These are phyloP conservation scores for Lasiodiplodia sp. DNA, from an alignment of 2,329 filamentous ascomycete genomes.

Conservation along the genomic window DNA sequence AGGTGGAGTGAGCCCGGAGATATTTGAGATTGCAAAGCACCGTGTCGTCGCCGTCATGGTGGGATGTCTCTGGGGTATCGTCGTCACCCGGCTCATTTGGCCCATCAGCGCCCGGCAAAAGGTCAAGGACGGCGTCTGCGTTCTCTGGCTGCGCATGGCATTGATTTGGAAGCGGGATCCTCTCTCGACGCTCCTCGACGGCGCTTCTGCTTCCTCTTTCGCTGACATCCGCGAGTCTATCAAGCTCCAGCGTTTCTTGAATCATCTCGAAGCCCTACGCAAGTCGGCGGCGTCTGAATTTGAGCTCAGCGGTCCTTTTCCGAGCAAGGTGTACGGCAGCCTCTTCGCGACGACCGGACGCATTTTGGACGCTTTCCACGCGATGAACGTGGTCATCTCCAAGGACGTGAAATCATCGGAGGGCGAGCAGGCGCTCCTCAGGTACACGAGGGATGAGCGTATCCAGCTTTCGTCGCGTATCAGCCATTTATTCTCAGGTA, in stretches of 20 bases:
- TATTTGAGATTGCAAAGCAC: slow-evolving; percentile 86
- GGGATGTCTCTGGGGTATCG: slow-evolving; percentile 89
- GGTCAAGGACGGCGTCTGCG: slow-evolving; percentile 84
- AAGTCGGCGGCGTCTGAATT: slow-evolving; percentile 82
- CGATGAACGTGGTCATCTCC: slow-evolving; percentile 91
- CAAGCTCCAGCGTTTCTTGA: slow-evolving; percentile 80
- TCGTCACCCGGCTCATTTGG: slow-evolving; percentile 90
- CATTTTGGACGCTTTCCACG: slow-evolving; percentile 92
- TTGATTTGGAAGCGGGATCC: slow-evolving; percentile 96
- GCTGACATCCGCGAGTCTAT: slow-evolving; percentile 89
- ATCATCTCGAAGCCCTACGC: slow-evolving; percentile 76
- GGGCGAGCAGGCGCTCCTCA: slow-evolving; percentile 81
- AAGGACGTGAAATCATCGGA: slow-evolving; percentile 78
- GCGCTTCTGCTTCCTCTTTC: slow-evolving; percentile 61
- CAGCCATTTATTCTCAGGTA: slow-evolving; percentile 78
- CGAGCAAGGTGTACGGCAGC: slow-evolving; percentile 72
- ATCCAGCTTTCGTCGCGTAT: slow-evolving; percentile 84
- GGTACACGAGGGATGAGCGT: slow-evolving; percentile 80
- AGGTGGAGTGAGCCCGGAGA: slow-evolving; percentile 81
- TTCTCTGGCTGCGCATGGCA: slow-evolving; percentile 94
- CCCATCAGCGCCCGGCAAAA: slow-evolving; percentile 89
- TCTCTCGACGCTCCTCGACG: slow-evolving; percentile 69
- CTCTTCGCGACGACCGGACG: slow-evolving; percentile 82
- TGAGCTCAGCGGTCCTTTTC: slow-evolving; percentile 86
- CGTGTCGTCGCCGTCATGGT: slow-evolving; percentile 84